Percentiles rank a stretch among this genome's conserved stretches.
These are phyloP conservation scores for Calonectria hongkongensis DNA, from an alignment of 2,329 filamentous ascomycete species.

Conservation along the genomic window DNA sequence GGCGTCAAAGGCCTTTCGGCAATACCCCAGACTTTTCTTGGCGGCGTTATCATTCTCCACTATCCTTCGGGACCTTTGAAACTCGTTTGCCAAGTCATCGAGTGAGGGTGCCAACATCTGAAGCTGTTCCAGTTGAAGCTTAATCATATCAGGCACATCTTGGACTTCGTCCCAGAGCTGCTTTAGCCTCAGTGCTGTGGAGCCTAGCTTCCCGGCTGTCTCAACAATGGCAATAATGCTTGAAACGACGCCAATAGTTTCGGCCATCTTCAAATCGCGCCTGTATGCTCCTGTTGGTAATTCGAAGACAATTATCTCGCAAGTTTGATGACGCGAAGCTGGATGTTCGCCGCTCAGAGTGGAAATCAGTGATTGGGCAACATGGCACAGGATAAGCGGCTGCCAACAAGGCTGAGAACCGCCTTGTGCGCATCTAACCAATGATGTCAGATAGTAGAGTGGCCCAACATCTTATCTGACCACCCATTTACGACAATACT, in stretches of 20 bases:
- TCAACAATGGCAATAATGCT: constrained; percentile 44
- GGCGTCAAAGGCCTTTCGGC: constrained; percentile 6
- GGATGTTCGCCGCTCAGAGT: too few species aligned
- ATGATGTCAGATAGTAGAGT: too few species aligned
- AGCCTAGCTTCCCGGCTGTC: constrained; percentile 42
- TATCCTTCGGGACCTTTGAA: neutral
- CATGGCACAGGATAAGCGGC: too few species aligned
- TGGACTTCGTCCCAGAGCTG: constrained; percentile 45
- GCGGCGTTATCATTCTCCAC: neutral
- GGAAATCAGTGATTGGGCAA: too few species aligned
- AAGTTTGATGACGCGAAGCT: too few species aligned
- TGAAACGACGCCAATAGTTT: constrained; percentile 38
- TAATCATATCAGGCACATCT: constrained; percentile 31
- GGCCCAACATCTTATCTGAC: too few species aligned
- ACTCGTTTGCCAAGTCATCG: constrained; percentile 8
- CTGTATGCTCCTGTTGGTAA: too few species aligned
- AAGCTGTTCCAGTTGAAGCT: constrained; percentile 3
- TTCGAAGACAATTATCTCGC: too few species aligned
- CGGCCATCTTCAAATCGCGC: constrained; percentile 40
- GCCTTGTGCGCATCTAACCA: too few species aligned
- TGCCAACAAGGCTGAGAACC: too few species aligned
- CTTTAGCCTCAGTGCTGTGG: constrained; percentile 38
- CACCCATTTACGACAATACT: too few species aligned
- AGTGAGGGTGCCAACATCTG: constrained; percentile 16
- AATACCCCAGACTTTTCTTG: constrained; percentile 35